Evolutionary conservation across 768 basidiomycete species (phyloP).

Genomic region (Leucocoprinus leucothites): DNA sequence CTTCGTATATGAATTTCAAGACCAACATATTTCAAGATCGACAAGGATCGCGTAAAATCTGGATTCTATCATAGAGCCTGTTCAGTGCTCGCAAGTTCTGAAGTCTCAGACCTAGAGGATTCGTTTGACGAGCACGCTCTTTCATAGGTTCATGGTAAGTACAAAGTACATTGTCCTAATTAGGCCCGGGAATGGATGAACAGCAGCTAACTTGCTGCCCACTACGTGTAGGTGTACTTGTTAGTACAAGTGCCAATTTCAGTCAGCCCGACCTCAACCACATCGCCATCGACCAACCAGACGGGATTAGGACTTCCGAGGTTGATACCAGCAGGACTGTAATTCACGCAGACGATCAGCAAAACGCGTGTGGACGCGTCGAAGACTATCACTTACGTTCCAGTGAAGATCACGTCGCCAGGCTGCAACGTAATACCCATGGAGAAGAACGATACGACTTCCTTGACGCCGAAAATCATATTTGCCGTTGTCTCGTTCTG

Average conservation of each 20-base stretch:
- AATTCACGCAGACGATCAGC: not conserved
- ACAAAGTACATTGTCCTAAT: too few species aligned
- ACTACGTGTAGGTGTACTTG: slow-evolving; percentile 25
- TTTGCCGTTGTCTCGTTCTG: slow-evolving; percentile 39
- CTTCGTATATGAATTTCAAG: too few species aligned
- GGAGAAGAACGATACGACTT: slow-evolving; percentile 39
- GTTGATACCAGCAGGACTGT: slow-evolving; percentile 32
- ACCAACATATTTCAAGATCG: too few species aligned
- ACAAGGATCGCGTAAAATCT: too few species aligned
- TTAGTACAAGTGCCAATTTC: slow-evolving; percentile 38
- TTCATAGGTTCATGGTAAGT: not conserved
- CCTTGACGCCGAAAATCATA: slow-evolving; percentile 39
- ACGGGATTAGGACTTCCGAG: slow-evolving; percentile 30
- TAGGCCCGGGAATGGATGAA: too few species aligned
- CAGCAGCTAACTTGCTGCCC: not conserved
- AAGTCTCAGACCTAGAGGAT: too few species aligned
- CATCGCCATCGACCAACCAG: slow-evolving; percentile 34
- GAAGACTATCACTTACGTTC: slow-evolving; percentile 27
- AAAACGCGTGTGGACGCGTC: not conserved
- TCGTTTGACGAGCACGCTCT: too few species aligned
- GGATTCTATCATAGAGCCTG: too few species aligned
- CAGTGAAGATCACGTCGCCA: slow-evolving; percentile 42
- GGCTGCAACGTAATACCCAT: slow-evolving; percentile 41
- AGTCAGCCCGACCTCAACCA: slow-evolving; percentile 35
- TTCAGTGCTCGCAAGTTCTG: too few species aligned